Evolutionary conservation across 805 yeast species (phyloP), one percentile per base, ranked within the genome.

Genomic region (Candida sonorensis): DNA sequence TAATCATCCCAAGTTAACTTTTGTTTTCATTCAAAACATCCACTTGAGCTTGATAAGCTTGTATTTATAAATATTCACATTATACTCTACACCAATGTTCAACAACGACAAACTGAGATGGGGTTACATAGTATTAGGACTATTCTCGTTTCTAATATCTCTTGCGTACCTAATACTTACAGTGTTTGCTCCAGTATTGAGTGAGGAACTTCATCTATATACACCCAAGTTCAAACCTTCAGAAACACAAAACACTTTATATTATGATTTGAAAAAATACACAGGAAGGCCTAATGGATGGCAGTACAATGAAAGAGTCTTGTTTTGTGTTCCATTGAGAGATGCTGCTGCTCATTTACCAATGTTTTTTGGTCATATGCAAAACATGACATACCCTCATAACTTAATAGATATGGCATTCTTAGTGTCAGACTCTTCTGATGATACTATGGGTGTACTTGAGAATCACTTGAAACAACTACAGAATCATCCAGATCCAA

Each of bases 361-460:
- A 23, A 73, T 73, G 80, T 73, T 73, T 42, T 73, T 73, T 43
- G 62, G 67, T 22, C 77, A 72, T 46, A 64, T 73, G 74, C 52
- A 50, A 36, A 72, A 73, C 52, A 59, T 73, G 55, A 68, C 78
- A 5, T 73, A 73, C 41, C 80, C 79, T 11, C 80, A 73, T 46
- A 51, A 64, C 38, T 53, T 72, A 40, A 69, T 73, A 26, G 80
- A 73, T 46, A 57, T 73, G 45, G 77, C 96, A 14, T 90, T 90
- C 51, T 60, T 90, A 50, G 94, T 90, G 4, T 79, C 92, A 29
- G 97, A 90, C 59, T 82, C 95, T 2, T 75, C 81, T 15, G 97
- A 88, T 59, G 77, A 82, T 49, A 90, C 97, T 11, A 68, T 88
- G 75, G 81, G 75, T 20, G 72, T 70, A 30, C 62, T 88, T 44